Conservation (phyloP, 2,329 filamentous ascomycete species). For the Talaromyces rugulosus region DNA sequence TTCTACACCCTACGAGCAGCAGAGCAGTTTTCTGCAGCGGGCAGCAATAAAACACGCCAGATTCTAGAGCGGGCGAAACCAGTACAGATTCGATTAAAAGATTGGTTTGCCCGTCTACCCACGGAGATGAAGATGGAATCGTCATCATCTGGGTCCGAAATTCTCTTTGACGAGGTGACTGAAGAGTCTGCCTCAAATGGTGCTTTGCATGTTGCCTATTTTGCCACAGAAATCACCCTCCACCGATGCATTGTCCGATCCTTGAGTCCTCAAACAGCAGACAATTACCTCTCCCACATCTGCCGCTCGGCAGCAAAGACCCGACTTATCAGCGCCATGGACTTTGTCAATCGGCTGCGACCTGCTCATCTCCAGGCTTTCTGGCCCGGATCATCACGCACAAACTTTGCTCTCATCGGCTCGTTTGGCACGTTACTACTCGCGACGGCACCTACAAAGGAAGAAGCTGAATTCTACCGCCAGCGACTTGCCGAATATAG, state of each 20-base stretch:
- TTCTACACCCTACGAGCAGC: constrained; percentile 51
- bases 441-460: constrained; percentile 79
- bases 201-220: constrained; percentile 86
- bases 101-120: constrained; percentile 51
- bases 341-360: constrained; percentile 90
- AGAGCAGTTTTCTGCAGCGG: constrained; percentile 38
- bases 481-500: constrained; percentile 81
- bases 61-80: constrained; percentile 52
- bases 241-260: constrained; percentile 88
- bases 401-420: constrained; percentile 88
- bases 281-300: constrained; percentile 83
- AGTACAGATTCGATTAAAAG: constrained; percentile 49
- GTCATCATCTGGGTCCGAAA: constrained; percentile 2
- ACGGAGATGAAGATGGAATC: constrained; percentile 46
- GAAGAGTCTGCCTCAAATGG: constrained; percentile 47
- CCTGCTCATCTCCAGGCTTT: constrained; percentile 83
- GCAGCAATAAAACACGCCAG: constrained; percentile 44
- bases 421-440: constrained; percentile 88
- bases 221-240: constrained; percentile 88
- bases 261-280: constrained; percentile 55
- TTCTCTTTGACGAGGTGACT: constrained; percentile 29
- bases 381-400: constrained; percentile 57
- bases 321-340: constrained; percentile 90
- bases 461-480: constrained; percentile 91
- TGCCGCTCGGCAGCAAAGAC: constrained; percentile 93